These are phyloP conservation scores for Colletotrichum lupini DNA, from an alignment of 2,329 filamentous ascomycete species.

Conservation along the genomic window DNA sequence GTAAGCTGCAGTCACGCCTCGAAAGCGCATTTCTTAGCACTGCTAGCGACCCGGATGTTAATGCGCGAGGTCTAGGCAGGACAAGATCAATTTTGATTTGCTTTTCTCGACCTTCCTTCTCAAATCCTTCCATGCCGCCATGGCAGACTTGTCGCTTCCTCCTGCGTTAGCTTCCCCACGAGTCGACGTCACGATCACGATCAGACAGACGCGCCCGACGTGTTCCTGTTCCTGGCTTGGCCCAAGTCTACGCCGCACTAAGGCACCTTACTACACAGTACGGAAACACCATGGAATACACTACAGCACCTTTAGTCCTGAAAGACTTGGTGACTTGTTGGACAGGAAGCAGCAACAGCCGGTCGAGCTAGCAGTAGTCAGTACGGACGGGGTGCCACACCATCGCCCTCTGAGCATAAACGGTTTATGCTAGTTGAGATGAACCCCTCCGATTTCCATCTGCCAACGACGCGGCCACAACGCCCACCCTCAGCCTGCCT, in stretches of 20 bases:
- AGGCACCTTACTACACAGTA: not conserved
- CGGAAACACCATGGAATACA: no score
- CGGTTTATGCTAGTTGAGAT: slow-evolving; percentile 21
- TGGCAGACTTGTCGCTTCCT: slow-evolving; percentile 4
- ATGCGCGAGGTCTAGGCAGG: not conserved
- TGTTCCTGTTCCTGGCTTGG: slow-evolving; percentile 21
- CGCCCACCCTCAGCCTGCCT: slow-evolving; percentile 4
- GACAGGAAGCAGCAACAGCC: not conserved
- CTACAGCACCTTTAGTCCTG: not conserved
- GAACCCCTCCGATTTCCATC: slow-evolving; percentile 11
- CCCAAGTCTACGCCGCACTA: slow-evolving; percentile 5
- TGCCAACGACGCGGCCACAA: slow-evolving; percentile 8
- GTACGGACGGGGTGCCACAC: not conserved
- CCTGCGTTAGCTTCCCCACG: slow-evolving; percentile 7
- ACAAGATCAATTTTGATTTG: not conserved
- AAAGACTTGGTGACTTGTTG: not conserved
- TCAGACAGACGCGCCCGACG: slow-evolving; percentile 6
- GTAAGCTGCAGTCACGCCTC: not conserved
- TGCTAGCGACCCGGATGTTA: not conserved
- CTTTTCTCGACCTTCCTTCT: not conserved
- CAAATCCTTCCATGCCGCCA: slow-evolving; percentile 9
- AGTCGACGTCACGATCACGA: slow-evolving; percentile 24
- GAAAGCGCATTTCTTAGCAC: not conserved
- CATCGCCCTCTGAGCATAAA: slow-evolving; percentile 9
- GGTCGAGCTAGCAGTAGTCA: not conserved